A percentile compares a stretch with the other conserved stretches of the same genome.
Evolutionary conservation across 179 eudicot genomes (phyloP).

Genomic region (Spinacia oleracea): DNA sequence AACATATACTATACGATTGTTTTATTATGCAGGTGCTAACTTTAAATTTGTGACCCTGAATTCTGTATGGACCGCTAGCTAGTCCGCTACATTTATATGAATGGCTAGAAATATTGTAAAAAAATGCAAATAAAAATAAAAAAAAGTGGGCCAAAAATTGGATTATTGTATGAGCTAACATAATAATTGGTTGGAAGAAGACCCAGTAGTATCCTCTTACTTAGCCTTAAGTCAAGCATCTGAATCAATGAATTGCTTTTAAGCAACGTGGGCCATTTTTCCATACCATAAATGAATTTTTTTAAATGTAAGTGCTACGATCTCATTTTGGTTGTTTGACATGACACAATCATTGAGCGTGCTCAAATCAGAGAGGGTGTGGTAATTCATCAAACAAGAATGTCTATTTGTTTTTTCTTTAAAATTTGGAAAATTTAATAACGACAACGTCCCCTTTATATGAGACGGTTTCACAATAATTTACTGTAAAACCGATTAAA

Average conservation of each 20-base stretch:
- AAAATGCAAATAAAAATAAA: too few relatives aligned
- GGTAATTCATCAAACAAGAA: neutral
- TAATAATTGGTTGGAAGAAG: slow-evolving; percentile 27
- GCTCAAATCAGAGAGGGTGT: slow-evolving; percentile 16
- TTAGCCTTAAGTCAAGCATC: slow-evolving; percentile 40
- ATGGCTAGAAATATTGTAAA: slow-evolving; percentile 6
- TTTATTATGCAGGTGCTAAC: neutral
- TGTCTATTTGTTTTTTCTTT: neutral
- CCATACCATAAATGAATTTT: too few relatives aligned
- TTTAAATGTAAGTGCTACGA: slow-evolving; percentile 2
- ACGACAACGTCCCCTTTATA: neutral
- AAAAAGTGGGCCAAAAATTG: neutral
- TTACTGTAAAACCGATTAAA: neutral
- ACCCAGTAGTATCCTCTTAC: slow-evolving; percentile 34
- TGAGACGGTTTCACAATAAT: neutral
- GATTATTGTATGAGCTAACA: slow-evolving; percentile 2
- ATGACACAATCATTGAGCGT: slow-evolving; percentile 45
- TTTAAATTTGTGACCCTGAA: neutral
- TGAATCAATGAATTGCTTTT: slow-evolving; percentile 32
- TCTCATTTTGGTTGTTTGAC: slow-evolving; percentile 25
- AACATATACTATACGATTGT: neutral
- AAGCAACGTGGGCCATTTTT: slow-evolving; percentile 31
- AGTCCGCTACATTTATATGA: neutral
- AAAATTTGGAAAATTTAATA: too few relatives aligned
- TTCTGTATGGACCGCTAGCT: neutral